A percentile compares a stretch with the other conserved stretches of the same genome.
Evolutionary conservation across 1,284 basidiomycete genomes (phyloP).

Genomic region (Marasmius tenuissimus): DNA sequence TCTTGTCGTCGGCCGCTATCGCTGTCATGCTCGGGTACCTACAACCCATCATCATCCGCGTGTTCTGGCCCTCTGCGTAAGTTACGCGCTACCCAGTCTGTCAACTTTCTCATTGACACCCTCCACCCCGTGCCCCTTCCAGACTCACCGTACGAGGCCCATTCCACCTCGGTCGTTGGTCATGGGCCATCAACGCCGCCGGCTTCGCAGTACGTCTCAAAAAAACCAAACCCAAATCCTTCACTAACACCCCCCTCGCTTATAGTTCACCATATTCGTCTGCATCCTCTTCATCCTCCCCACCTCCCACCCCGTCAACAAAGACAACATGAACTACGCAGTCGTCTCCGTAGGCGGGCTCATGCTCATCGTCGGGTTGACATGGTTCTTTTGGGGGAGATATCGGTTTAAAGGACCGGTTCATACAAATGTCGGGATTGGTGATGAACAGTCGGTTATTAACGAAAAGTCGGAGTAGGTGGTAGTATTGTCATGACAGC

Average conservation of each 20-base stretch:
- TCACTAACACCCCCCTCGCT: not conserved
- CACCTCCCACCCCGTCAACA: constrained; percentile 57
- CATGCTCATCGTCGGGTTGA: constrained; percentile 36
- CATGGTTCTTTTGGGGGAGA: constrained; percentile 44
- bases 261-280: constrained; percentile 53
- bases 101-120: not conserved
- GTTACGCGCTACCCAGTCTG: constrained; percentile 14
- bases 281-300: constrained; percentile 62
- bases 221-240: constrained; percentile 1
- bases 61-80: constrained; percentile 57
- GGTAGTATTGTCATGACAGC: not conserved
- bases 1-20: constrained; percentile 55
- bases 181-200: constrained; percentile 50
- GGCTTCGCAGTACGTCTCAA: constrained; percentile 43
- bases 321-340: constrained; percentile 65
- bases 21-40: constrained; percentile 61
- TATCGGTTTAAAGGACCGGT: constrained; percentile 35
- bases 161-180: constrained; percentile 54
- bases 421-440: constrained; percentile 23
- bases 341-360: constrained; percentile 51
- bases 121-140: not conserved
- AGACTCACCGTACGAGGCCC: constrained; percentile 51
- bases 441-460: constrained; percentile 24
- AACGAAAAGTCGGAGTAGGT: constrained; percentile 22
- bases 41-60: constrained; percentile 57